phyloP scores from a whole-genome alignment of 441 rosid species.

The Populus trichocarpa region DNA sequence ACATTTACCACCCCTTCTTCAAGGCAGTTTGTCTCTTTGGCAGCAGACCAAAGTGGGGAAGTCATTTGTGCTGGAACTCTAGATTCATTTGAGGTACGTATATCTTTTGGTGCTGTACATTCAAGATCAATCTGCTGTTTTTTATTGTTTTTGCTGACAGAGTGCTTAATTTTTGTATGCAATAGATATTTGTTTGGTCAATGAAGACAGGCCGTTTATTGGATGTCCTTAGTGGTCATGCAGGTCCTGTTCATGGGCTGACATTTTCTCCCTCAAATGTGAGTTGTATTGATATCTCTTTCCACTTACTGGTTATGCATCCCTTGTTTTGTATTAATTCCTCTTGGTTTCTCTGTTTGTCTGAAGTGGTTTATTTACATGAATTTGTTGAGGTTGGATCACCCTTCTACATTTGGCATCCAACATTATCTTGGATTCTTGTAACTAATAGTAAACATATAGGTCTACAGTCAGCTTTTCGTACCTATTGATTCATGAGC shows the following conservation, averaged over 20 bases:
- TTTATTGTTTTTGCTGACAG: conserved; percentile 8
- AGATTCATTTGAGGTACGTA: conserved; percentile 86
- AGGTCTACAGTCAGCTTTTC: not conserved
- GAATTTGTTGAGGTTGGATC: not conserved
- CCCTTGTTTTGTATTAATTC: not conserved
- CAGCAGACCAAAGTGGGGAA: conserved; percentile 92
- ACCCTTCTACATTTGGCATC: not conserved
- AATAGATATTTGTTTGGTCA: conserved; percentile 96
- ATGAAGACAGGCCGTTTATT: conserved; percentile 28
- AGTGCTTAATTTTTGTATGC: conserved; percentile 7
- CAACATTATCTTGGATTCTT: not conserved
- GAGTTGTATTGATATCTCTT: conserved; percentile 27
- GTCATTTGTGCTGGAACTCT: conserved; percentile 96
- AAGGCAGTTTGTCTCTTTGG: conserved; percentile 91
- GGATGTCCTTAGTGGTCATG: conserved; percentile 94
- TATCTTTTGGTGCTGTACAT: not conserved
- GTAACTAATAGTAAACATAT: not conserved
- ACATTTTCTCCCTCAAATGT: conserved; percentile 86
- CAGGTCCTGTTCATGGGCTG: conserved; percentile 96
- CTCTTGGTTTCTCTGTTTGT: conserved; percentile 2
- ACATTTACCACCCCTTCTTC: conserved; percentile 91
- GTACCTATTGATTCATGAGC: not conserved
- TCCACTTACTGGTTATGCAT: not conserved
- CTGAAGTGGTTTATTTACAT: not conserved
- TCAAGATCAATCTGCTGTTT: conserved; percentile 9